Conservation (phyloP, 108 stramenopile genomes). For the Mayamaea pseudoterrestris region DNA sequence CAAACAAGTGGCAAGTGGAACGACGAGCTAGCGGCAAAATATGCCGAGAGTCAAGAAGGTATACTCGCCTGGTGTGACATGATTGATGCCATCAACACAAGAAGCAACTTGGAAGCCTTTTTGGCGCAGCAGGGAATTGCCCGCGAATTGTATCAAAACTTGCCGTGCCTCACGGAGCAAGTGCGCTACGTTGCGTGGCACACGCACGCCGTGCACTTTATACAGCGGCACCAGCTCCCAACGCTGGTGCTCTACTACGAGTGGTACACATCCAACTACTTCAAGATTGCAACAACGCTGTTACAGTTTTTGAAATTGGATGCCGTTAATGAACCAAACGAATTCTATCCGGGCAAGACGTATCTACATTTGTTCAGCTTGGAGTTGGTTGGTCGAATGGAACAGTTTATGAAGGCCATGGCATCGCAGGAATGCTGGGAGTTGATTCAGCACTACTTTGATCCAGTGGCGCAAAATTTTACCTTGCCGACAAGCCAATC, state of each 20-base stretch:
- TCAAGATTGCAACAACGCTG: not conserved
- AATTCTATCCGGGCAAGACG: conserved; percentile 1
- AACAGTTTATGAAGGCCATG: not conserved
- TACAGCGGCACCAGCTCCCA: not conserved
- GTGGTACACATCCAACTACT: not conserved
- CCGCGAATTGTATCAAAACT: conserved; percentile 1
- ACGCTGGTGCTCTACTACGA: conserved; percentile 5
- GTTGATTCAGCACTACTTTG: conserved; percentile 1
- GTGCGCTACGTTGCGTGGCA: conserved; percentile 62
- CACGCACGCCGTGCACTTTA: conserved; percentile 10
- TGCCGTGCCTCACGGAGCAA: conserved; percentile 60
- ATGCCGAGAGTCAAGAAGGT: conserved; percentile 15
- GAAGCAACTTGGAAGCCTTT: too few species aligned
- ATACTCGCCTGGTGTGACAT: conserved; percentile 23
- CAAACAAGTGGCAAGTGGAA: conserved; percentile 12
- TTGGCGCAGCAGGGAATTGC: not conserved
- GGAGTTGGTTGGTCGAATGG: not conserved
- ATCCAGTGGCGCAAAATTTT: too few species aligned
- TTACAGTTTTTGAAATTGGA: conserved; percentile 4
- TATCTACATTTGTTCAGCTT: not conserved
- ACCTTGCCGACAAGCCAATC: not conserved
- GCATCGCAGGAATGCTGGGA: not conserved
- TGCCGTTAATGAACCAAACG: not conserved
- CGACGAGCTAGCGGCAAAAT: conserved; percentile 5
- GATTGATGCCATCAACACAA: too few species aligned